A percentile compares a stretch with the other conserved stretches of the same genome.
These are phyloP conservation scores for Diaporthe sp. DNA, from an alignment of 2,329 filamentous ascomycete species.

Conservation along the genomic window DNA sequence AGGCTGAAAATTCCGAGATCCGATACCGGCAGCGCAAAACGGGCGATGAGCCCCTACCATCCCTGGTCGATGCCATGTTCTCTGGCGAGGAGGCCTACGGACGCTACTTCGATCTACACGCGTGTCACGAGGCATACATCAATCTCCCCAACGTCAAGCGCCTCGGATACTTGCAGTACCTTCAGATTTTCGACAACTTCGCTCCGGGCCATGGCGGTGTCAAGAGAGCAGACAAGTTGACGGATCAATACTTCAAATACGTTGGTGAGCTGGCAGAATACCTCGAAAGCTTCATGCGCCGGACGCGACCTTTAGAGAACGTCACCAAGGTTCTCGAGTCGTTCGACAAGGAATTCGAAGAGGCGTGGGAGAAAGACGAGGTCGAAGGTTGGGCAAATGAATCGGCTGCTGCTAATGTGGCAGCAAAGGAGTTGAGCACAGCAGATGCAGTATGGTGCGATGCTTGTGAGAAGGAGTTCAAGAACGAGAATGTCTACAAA, in stretches of 20 bases:
- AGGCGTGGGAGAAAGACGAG: conserved; percentile 83
- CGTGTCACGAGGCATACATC: conserved; percentile 86
- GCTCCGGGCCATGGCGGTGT: conserved; percentile 78
- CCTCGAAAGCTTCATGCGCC: conserved; percentile 87
- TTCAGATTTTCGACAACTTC: conserved; percentile 92
- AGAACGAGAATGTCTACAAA: conserved; percentile 94
- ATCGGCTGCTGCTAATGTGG: conserved; percentile 50
- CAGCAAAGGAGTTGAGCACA: conserved; percentile 50
- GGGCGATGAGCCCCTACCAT: conserved; percentile 72
- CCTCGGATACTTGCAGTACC: conserved; percentile 90
- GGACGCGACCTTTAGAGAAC: conserved; percentile 88
- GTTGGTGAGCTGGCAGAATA: conserved; percentile 84
- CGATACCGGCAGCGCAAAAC: conserved; percentile 82
- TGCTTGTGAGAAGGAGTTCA: conserved; percentile 95
- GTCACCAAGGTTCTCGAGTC: conserved; percentile 80
- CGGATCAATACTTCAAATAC: conserved; percentile 93
- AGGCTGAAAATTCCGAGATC: conserved; percentile 93
- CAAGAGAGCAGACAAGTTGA: conserved; percentile 86
- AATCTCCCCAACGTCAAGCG: conserved; percentile 91
- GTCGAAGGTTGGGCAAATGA: conserved; percentile 83
- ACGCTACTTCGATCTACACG: conserved; percentile 90
- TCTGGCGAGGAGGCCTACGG: conserved; percentile 96
- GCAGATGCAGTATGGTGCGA: conserved; percentile 86
- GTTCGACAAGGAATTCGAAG: conserved; percentile 88
- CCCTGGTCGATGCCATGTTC: conserved; percentile 90